These are phyloP conservation scores for Annulohypoxylon maeteangense DNA, from an alignment of 495 filamentous ascomycete genomes.

Conservation along the genomic window DNA sequence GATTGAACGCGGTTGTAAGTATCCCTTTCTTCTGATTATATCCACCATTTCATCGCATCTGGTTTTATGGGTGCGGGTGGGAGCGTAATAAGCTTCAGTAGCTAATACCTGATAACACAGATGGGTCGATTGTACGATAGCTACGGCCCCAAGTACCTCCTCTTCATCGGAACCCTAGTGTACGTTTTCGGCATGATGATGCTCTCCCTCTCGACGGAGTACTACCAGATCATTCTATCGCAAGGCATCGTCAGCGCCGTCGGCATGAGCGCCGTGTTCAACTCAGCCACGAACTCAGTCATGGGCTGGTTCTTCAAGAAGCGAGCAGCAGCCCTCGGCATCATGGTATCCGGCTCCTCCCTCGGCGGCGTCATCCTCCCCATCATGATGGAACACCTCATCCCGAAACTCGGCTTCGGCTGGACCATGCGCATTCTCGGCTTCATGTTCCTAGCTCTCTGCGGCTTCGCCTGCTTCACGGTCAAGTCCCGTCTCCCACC, in stretches of 20 bases:
- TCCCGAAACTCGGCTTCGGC: slow-evolving; percentile 71
- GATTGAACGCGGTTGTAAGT: slow-evolving; percentile 61
- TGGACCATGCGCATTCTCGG: slow-evolving; percentile 79
- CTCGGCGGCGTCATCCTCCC: slow-evolving; percentile 75
- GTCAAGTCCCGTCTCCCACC: slow-evolving; percentile 73
- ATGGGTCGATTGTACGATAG: slow-evolving; percentile 74
- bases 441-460: slow-evolving; percentile 73
- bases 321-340: slow-evolving; percentile 73
- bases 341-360: slow-evolving; percentile 73
- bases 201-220: slow-evolving; percentile 69
- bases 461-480: slow-evolving; percentile 70
- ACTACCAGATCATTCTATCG: slow-evolving; percentile 71
- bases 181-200: slow-evolving; percentile 81
- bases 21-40: slow-evolving; percentile 34
- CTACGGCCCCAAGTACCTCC: slow-evolving; percentile 71
- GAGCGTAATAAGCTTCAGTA: neutral
- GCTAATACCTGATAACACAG: slow-evolving; percentile 37
- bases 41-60: neutral
- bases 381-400: slow-evolving; percentile 75
- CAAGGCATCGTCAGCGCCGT: slow-evolving; percentile 66
- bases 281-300: slow-evolving; percentile 67
- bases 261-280: slow-evolving; percentile 71
- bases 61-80: too few species aligned
- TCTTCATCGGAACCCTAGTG: slow-evolving; percentile 67
- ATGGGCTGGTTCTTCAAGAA: slow-evolving; percentile 75